Percentiles rank a stretch among this genome's conserved stretches.
Conservation (phyloP, 2,329 filamentous ascomycete genomes). For the Colletotrichum agaves region DNA sequence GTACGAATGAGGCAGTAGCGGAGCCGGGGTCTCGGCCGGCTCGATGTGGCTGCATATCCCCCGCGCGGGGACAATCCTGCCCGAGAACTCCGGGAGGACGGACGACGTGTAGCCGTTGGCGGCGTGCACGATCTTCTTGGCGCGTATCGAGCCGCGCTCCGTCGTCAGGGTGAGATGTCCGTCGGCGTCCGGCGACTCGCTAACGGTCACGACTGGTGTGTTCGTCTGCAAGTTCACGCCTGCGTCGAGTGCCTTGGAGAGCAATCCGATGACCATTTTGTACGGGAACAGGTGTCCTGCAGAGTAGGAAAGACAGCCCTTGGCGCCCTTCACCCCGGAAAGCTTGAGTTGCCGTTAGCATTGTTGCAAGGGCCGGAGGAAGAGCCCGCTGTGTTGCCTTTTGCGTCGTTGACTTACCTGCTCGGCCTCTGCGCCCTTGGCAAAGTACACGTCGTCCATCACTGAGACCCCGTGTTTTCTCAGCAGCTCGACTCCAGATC, state of each 20-base stretch:
- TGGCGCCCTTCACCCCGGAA: conserved; percentile 54
- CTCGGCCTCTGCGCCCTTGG: conserved; percentile 43
- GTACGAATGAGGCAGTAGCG: conserved; percentile 62
- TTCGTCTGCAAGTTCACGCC: conserved; percentile 44
- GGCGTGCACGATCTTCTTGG: conserved; percentile 41
- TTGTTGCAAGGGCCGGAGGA: conserved; percentile 43
- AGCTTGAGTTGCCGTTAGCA: conserved; percentile 45
- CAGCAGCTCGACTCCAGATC: conserved; percentile 46
- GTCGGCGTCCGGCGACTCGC: conserved; percentile 9
- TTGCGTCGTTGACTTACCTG: conserved; percentile 37
- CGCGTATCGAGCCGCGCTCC: conserved; percentile 38
- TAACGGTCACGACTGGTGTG: conserved; percentile 16
- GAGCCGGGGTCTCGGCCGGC: conserved; percentile 46
- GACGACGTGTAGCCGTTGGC: conserved; percentile 45
- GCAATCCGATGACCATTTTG: conserved; percentile 45
- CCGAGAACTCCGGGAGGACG: conserved; percentile 40
- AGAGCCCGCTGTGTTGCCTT: too few species aligned
- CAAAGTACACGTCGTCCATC: conserved; percentile 45
- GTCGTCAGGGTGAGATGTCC: conserved; percentile 36
- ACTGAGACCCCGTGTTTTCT: conserved; percentile 42
- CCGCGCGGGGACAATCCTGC: conserved; percentile 40
- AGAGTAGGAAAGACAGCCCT: conserved; percentile 51
- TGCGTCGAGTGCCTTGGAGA: conserved; percentile 38
- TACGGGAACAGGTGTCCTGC: conserved; percentile 40
- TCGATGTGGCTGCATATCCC: conserved; percentile 46